A percentile compares a stretch with the other conserved stretches of the same genome.
These are phyloP conservation scores for Russula lepida DNA, from an alignment of 768 basidiomycete genomes.

Conservation along the genomic window DNA sequence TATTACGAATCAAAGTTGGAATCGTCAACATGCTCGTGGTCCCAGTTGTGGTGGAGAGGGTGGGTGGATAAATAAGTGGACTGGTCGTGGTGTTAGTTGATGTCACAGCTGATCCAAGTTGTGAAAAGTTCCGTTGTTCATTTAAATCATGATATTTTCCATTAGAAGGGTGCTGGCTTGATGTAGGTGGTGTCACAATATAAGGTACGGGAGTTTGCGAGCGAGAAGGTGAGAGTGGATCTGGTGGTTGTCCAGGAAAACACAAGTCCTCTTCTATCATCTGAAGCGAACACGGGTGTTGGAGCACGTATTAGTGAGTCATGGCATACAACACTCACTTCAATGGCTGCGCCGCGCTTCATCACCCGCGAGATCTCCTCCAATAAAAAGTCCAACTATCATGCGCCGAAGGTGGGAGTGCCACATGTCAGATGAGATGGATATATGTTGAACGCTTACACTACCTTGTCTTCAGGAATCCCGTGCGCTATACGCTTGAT, in stretches of 20 bases:
- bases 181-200: background rate
- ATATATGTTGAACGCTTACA: background rate
- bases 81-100: background rate
- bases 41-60: background rate
- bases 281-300: conserved; percentile 26
- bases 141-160: background rate
- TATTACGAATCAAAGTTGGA: conserved; percentile 1
- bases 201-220: conserved; percentile 13
- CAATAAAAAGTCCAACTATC: conserved; percentile 57
- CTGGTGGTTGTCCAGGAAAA: conserved; percentile 49
- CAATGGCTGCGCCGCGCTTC: conserved; percentile 66
- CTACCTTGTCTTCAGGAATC: conserved; percentile 68
- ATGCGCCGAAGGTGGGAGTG: background rate
- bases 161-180: background rate
- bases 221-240: conserved; percentile 21
- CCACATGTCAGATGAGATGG: background rate
- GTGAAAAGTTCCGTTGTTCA: background rate
- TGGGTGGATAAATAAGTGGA: background rate
- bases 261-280: conserved; percentile 69
- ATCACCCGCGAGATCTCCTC: conserved; percentile 65
- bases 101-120: background rate
- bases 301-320: background rate
- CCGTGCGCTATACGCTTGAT: conserved; percentile 64
- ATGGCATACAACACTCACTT: conserved; percentile 33
- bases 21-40: background rate